Evolutionary conservation across 2,329 filamentous ascomycete genomes (phyloP).

Genomic region (Albophoma yamanashiensis): DNA sequence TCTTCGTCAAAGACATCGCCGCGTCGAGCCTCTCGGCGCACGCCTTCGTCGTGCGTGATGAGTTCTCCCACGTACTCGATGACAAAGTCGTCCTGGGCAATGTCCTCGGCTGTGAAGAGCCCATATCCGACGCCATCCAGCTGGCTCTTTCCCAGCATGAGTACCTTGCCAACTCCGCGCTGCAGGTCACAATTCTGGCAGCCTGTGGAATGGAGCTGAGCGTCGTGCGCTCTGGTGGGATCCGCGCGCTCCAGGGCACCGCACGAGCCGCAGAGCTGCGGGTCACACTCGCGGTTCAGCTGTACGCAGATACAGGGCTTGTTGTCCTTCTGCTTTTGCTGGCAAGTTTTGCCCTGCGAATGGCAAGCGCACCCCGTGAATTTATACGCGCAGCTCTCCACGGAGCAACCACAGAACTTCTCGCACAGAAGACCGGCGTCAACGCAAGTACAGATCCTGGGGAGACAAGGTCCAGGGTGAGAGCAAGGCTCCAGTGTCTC

Average conservation of each 20-base stretch:
- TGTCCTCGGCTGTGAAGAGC: conserved; percentile 59
- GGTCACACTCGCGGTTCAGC: conserved; percentile 71
- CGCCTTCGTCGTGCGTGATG: conserved; percentile 58
- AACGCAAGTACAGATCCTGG: conserved; percentile 52
- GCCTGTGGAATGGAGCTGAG: conserved; percentile 41
- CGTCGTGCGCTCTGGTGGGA: conserved; percentile 52
- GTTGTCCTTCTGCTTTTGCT: conserved; percentile 42
- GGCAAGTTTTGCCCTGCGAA: conserved; percentile 46
- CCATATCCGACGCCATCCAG: conserved; percentile 63
- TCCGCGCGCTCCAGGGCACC: conserved; percentile 60
- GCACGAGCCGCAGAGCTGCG: conserved; percentile 61
- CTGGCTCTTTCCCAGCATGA: conserved; percentile 59
- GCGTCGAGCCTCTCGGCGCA: conserved; percentile 52
- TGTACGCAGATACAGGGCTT: conserved; percentile 58
- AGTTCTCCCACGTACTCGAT: conserved; percentile 76
- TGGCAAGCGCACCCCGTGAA: conserved; percentile 60
- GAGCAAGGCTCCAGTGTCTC: conserved; percentile 54
- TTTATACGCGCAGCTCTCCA: conserved; percentile 47
- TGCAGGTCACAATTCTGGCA: conserved; percentile 69
- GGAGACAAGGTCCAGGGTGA: conserved; percentile 57
- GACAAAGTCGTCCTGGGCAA: conserved; percentile 60
- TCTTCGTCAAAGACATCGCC: conserved; percentile 50
- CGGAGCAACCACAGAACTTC: conserved; percentile 56
- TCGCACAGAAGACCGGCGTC: conserved; percentile 56
- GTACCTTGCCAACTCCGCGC: conserved; percentile 51